Conservation (phyloP, 257 asterid genomes). For the Catharanthus roseus region DNA sequence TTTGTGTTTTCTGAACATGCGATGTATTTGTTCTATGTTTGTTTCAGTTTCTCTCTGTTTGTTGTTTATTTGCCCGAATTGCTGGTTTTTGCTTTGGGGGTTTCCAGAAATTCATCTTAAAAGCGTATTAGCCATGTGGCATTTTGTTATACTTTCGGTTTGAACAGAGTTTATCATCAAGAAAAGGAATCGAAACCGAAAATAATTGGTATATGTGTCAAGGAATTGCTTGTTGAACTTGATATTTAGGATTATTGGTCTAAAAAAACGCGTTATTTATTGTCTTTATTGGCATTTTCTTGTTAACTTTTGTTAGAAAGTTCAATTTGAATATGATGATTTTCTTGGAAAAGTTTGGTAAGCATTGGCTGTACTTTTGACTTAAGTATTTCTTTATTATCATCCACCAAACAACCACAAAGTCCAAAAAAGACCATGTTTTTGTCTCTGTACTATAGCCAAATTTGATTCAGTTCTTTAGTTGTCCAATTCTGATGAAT, state of each 20-base stretch:
- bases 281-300: background rate
- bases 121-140: background rate
- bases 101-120: background rate
- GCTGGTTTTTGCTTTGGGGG: background rate
- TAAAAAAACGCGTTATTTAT: no score
- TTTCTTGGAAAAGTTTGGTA: constrained; percentile 4
- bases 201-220: background rate
- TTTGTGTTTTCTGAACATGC: background rate
- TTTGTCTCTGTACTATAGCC: background rate
- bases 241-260: background rate
- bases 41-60: no score
- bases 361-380: constrained; percentile 8
- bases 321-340: constrained; percentile 2
- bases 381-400: background rate
- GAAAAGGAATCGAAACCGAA: background rate
- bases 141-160: background rate
- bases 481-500: background rate
- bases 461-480: background rate
- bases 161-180: background rate
- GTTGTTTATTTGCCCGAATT: background rate
- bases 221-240: background rate
- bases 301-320: background rate
- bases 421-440: background rate
- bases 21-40: background rate
- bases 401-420: background rate